Base-by-base conservation (phyloP, 768 basidiomycete species). In the Termitomyces sp. region DNA sequence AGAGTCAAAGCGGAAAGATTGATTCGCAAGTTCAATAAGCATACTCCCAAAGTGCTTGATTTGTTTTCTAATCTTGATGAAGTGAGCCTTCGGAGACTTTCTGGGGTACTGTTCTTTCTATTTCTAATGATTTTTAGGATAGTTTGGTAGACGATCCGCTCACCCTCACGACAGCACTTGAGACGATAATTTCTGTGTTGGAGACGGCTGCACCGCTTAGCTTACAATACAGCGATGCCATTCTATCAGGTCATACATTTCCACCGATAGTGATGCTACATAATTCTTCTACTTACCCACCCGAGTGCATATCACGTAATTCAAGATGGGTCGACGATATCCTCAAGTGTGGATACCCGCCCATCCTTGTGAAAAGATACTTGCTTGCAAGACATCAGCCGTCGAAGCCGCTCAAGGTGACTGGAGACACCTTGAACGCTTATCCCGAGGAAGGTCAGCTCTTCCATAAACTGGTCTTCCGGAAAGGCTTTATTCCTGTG, bases 381-480 rank as follows among this genome's bases (percentile, higher is more conserved):
- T 64, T 59, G 64, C 69, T 61, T n/a, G 59, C 46, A 28, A 60
- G 58, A 10, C 44, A 55, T 45, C 57, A 50, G 47, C 49, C 57
- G 7, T 59, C 57, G 8, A 55, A 56, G 41, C 50, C 34, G 1
- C 51, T n/a, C 63, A 63, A 34, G 56, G 71, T 34, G 56, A 55
- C 41, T 44, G 60, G 42, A 29, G 59, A 58, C 28, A 64, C 69
- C 3, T 53, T 57, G 6, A 70, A 68, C 58, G 65, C 65, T 13
- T 63, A 59, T n/a, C 65, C 73, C 8, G 63, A 67, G 7, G 66
- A 72, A 29, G 72, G 71, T 16, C 69, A 74, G 18, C 62, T 72
- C 8, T 77, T 81, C 52, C 69, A 75, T 51, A 75, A 71, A 47
- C 72, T 83, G 48, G 61, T 80, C 2, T 78, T 78, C 26, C 68